These are phyloP conservation scores for Globisporangium radiosum DNA, from an alignment of 352 stramenopile species.

Conservation along the genomic window DNA sequence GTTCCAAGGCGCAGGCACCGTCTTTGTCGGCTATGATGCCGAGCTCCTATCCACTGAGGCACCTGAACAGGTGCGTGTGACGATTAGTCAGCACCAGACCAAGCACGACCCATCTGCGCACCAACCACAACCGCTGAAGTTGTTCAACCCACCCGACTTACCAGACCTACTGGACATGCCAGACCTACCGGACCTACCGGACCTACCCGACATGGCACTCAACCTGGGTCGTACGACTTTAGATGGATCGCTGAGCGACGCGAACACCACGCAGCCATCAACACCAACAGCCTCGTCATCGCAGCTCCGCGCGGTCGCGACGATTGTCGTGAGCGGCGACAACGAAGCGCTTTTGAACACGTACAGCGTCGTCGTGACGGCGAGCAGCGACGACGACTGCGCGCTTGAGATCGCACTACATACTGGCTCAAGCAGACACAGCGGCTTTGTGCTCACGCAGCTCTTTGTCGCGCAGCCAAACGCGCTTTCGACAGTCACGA, in stretches of 20 bases:
- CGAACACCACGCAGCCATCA: neutral
- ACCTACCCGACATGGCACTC: neutral
- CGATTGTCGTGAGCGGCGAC: slow-evolving; percentile 20
- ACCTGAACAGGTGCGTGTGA: too few relatives aligned
- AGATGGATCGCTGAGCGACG: slow-evolving; percentile 9
- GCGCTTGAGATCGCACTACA: neutral
- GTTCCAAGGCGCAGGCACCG: slow-evolving; percentile 34
- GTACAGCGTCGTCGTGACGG: slow-evolving; percentile 4
- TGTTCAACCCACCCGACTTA: too few relatives aligned
- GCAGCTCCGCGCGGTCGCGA: slow-evolving; percentile 20
- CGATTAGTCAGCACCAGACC: too few relatives aligned
- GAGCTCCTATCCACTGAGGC: neutral
- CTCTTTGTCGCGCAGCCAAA: slow-evolving; percentile 5
- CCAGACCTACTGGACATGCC: too few relatives aligned
- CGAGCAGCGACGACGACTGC: neutral
- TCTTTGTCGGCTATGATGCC: slow-evolving; percentile 37
- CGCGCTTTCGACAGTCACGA: neutral
- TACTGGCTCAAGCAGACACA: neutral
- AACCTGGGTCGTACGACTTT: too few relatives aligned
- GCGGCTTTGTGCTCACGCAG: slow-evolving; percentile 3
- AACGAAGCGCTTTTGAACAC: neutral
- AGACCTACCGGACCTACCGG: too few relatives aligned
- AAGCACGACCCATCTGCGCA: too few relatives aligned
- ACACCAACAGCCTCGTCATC: neutral
- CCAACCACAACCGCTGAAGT: too few relatives aligned